Conservation (phyloP, 2,329 filamentous ascomycete species). For the Hymenoscyphus repandus region DNA sequence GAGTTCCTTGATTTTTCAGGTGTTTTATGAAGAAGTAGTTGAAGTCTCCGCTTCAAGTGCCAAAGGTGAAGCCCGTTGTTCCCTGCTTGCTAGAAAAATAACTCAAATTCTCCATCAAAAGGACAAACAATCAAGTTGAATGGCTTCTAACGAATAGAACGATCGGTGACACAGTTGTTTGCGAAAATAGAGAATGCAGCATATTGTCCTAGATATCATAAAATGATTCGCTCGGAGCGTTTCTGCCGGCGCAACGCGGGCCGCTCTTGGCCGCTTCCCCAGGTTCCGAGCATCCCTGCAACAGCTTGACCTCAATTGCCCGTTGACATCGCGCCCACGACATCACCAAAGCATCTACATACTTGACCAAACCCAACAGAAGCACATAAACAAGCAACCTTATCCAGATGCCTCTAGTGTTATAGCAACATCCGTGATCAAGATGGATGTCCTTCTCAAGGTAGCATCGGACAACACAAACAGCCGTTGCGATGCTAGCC, state of each 20-base stretch:
- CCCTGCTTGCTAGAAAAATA: no score
- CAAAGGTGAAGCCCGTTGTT: no score
- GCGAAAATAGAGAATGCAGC: no score
- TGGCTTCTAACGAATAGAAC: no score
- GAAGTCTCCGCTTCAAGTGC: no score
- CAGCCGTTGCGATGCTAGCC: background rate
- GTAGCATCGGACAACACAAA: background rate
- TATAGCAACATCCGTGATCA: background rate
- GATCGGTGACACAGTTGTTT: no score
- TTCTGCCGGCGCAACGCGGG: background rate
- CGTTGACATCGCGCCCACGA: background rate
- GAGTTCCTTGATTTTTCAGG: no score
- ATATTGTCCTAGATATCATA: no score
- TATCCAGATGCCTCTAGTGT: background rate
- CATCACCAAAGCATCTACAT: background rate
- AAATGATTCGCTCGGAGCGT: no score
- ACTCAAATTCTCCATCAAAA: no score
- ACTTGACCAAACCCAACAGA: background rate
- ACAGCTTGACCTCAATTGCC: background rate
- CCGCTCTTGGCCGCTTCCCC: background rate
- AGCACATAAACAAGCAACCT: background rate
- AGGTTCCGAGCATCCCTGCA: background rate
- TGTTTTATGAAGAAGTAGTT: no score
- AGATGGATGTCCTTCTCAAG: background rate
- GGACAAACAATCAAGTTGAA: no score